Evolutionary conservation across 2,329 filamentous ascomycete species (phyloP).

Genomic region (Fonsecaea pugnacius): DNA sequence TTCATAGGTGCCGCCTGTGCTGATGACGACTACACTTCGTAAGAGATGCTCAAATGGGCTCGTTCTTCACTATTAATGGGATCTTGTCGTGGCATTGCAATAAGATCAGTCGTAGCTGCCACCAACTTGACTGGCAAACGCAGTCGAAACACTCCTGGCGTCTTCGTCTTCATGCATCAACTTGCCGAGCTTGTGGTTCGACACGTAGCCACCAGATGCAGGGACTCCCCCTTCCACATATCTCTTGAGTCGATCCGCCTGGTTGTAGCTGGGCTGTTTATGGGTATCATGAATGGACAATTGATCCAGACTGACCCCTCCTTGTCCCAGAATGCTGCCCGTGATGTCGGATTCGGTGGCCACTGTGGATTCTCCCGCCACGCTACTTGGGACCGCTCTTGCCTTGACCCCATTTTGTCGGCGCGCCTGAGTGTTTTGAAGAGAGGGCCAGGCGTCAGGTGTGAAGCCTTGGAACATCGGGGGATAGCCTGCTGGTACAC

Average conservation of each 20-base stretch:
- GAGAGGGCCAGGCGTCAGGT: conserved; percentile 81
- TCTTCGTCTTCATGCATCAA: conserved; percentile 76
- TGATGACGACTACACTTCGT: conserved; percentile 22
- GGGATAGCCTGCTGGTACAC: conserved; percentile 81
- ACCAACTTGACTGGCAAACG: conserved; percentile 93
- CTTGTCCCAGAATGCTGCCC: conserved; percentile 77
- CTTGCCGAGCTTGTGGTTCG: conserved; percentile 57
- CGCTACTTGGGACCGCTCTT: conserved; percentile 72
- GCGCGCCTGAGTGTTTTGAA: conserved; percentile 66
- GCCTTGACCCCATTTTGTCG: conserved; percentile 68
- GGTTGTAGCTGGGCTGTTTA: conserved; percentile 74
- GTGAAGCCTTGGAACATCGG: conserved; percentile 95
- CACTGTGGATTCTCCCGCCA: conserved; percentile 90
- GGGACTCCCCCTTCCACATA: conserved; percentile 87
- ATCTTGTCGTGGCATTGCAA: conserved; percentile 10
- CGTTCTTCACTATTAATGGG: conserved; percentile 9
- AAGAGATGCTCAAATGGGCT: conserved; percentile 24
- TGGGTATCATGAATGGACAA: conserved; percentile 72
- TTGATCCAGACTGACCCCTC: conserved; percentile 78
- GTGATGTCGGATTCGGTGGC: conserved; percentile 88
- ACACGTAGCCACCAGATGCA: conserved; percentile 67
- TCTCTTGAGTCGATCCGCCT: conserved; percentile 89
- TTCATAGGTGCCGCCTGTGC: not conserved
- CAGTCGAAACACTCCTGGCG: conserved; percentile 92
- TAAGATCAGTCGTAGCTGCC: conserved; percentile 63